Conservation (phyloP, 2,329 filamentous ascomycete genomes). For the Hortaea werneckii region DNA sequence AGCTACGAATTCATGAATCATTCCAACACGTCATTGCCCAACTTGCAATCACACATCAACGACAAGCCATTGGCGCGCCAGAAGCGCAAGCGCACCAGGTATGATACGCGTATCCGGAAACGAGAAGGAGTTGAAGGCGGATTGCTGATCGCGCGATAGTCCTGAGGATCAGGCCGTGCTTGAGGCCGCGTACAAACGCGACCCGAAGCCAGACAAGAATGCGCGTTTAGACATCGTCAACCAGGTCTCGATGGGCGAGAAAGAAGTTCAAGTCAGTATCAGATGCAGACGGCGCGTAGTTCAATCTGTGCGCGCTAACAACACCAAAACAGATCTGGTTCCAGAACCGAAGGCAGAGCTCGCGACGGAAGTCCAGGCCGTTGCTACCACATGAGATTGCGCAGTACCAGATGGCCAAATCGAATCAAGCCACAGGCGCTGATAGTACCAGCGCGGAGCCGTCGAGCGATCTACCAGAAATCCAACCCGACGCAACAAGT, state of each 20-base stretch:
- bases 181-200: conserved; percentile 72
- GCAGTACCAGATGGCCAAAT: conserved; percentile 24
- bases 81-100: conserved; percentile 52
- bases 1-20: conserved; percentile 50
- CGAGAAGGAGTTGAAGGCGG: background rate
- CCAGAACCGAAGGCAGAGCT: conserved; percentile 88
- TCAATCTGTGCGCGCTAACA: background rate
- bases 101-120: too few species aligned
- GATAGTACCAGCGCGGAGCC: background rate
- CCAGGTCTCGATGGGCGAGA: conserved; percentile 81
- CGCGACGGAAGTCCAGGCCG: conserved; percentile 77
- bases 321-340: conserved; percentile 71
- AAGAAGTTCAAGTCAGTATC: conserved; percentile 79
- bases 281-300: background rate
- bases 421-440: background rate
- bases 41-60: conserved; percentile 42
- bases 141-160: conserved; percentile 36
- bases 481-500: background rate
- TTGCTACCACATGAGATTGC: conserved; percentile 66
- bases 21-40: conserved; percentile 46
- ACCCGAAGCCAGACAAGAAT: conserved; percentile 85
- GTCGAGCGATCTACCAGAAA: background rate
- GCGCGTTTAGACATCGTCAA: conserved; percentile 75
- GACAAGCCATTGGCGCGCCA: conserved; percentile 51
- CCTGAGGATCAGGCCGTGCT: conserved; percentile 82